phyloP scores from a whole-genome alignment of 306 rosid species.

The Myrica gale region DNA sequence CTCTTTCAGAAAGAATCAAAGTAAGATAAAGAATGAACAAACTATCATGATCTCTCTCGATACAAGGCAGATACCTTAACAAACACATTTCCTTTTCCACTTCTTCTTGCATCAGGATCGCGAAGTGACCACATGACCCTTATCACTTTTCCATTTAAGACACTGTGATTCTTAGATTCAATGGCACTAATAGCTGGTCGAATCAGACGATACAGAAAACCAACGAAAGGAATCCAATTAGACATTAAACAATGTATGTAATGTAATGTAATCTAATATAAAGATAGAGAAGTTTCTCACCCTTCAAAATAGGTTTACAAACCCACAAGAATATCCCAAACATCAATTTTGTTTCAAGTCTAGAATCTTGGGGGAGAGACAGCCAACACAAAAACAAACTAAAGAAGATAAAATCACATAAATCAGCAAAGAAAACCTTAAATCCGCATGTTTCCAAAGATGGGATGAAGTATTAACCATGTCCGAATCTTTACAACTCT shows the following conservation, averaged over 20 bases:
- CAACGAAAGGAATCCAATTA: neutral
- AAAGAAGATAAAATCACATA: constrained; percentile 1
- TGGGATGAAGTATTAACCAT: neutral
- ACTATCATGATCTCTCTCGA: constrained; percentile 10
- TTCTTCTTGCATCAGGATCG: constrained; percentile 68
- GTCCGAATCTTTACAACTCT: neutral
- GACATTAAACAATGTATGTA: neutral
- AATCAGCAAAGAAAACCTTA: neutral
- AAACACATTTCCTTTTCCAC: constrained; percentile 71
- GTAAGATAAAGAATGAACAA: constrained; percentile 15
- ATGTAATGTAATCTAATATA: neutral
- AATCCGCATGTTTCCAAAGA: neutral
- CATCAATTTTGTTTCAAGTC: neutral
- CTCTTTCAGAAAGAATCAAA: constrained; percentile 11
- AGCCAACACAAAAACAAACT: neutral
- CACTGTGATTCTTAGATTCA: constrained; percentile 55
- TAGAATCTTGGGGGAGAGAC: neutral
- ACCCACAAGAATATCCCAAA: neutral
- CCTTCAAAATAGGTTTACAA: neutral
- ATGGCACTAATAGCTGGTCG: constrained; percentile 60
- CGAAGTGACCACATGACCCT: constrained; percentile 87
- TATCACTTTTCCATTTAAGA: constrained; percentile 61
- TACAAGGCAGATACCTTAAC: constrained; percentile 56
- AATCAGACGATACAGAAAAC: constrained; percentile 16
- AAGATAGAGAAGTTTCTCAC: neutral